These are phyloP conservation scores for Coniochaeta pulveracea DNA, from an alignment of 2,329 filamentous ascomycete species.

Conservation along the genomic window DNA sequence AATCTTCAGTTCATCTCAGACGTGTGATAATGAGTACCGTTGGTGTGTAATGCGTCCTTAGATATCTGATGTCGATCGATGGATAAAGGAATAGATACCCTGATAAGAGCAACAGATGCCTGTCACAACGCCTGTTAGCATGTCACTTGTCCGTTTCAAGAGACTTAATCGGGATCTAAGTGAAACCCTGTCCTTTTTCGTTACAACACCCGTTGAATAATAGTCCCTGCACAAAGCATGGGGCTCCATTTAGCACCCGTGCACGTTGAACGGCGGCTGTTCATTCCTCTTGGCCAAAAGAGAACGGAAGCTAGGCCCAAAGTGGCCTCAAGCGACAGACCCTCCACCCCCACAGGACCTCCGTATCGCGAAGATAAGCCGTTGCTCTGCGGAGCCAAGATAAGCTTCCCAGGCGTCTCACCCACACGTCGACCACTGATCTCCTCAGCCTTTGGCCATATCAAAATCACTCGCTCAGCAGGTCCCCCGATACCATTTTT, in stretches of 20 bases:
- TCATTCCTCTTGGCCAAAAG: background rate
- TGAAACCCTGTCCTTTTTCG: background rate
- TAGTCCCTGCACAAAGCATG: too few species aligned
- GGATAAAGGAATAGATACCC: too few species aligned
- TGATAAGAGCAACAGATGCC: too few species aligned
- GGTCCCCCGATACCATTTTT: too few species aligned
- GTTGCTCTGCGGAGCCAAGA: background rate
- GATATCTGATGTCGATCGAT: too few species aligned
- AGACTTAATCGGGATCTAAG: too few species aligned
- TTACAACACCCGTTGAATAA: slow-evolving; percentile 4
- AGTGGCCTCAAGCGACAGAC: slow-evolving; percentile 3
- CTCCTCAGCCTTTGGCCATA: background rate
- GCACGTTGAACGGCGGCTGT: background rate
- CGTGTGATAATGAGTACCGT: too few species aligned
- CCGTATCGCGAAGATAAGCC: slow-evolving; percentile 1
- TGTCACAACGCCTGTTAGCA: too few species aligned
- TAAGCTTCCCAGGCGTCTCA: background rate
- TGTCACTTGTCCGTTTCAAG: too few species aligned
- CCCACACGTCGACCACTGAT: background rate
- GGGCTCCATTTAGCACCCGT: too few species aligned
- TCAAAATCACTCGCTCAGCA: slow-evolving; percentile 2
- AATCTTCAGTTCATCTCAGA: too few species aligned
- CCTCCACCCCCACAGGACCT: slow-evolving; percentile 1
- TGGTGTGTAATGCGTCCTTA: too few species aligned
- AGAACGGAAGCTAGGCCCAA: background rate